Percentiles rank a stretch among this genome's conserved stretches.
Conservation (phyloP, 441 rosid genomes). For the Syzygium syzygioides region DNA sequence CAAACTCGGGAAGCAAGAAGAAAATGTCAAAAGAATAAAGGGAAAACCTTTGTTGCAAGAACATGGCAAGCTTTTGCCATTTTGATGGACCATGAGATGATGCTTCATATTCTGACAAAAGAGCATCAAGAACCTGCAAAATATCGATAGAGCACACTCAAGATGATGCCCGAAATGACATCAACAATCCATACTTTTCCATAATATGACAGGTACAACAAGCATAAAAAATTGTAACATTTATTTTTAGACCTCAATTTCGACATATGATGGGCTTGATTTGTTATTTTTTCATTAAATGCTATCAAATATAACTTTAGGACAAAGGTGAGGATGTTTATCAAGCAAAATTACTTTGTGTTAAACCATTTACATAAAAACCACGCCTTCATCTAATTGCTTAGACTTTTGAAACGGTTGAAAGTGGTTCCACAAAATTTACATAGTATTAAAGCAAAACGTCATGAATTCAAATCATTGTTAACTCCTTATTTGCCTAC, state of each 20-base stretch:
- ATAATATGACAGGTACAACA: background rate
- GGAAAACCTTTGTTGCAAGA: constrained; percentile 77
- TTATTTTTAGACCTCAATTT: background rate
- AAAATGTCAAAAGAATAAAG: constrained; percentile 3
- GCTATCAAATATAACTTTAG: background rate
- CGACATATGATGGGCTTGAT: background rate
- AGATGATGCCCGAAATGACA: background rate
- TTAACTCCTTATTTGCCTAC: background rate
- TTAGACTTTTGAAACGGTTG: background rate
- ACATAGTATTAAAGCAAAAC: background rate
- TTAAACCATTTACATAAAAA: background rate
- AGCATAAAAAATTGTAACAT: background rate
- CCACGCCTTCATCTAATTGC: background rate
- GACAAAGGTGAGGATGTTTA: background rate
- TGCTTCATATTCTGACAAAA: constrained; percentile 70
- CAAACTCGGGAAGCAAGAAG: background rate
- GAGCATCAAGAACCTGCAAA: constrained; percentile 77
- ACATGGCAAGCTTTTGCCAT: constrained; percentile 85
- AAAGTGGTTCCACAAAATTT: background rate
- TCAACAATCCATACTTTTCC: background rate
- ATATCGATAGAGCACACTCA: background rate
- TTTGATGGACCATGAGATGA: constrained; percentile 87
- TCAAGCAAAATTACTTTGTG: background rate
- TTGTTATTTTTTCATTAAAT: background rate
- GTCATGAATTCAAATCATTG: background rate